Conservation (phyloP, 768 basidiomycete genomes). For the Amanita subjunquillea region DNA sequence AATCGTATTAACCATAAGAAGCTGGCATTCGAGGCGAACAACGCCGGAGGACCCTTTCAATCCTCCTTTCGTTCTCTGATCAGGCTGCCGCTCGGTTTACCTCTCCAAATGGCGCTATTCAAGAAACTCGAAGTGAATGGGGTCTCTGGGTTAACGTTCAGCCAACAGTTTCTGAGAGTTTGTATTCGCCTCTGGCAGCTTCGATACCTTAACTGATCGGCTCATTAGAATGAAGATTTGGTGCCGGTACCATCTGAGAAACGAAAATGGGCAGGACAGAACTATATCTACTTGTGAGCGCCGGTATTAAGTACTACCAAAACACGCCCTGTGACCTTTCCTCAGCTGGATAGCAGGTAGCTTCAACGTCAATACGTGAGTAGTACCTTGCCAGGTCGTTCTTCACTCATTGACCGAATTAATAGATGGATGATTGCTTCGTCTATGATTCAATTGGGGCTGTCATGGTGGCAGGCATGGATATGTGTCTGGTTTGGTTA, state of each 20-base stretch:
- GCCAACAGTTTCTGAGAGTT: conserved; percentile 50
- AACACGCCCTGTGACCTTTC: conserved; percentile 5
- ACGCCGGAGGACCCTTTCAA: not conserved
- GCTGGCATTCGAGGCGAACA: no score
- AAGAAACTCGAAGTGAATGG: conserved; percentile 42
- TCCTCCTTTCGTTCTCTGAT: not conserved
- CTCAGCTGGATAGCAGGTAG: conserved; percentile 70
- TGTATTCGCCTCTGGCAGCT: conserved; percentile 10
- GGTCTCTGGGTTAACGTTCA: conserved; percentile 39
- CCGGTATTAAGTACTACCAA: not conserved
- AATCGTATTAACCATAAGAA: no score
- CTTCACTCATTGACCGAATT: not conserved
- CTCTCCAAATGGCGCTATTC: conserved; percentile 19
- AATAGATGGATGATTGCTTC: conserved; percentile 67
- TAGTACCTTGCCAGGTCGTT: not conserved
- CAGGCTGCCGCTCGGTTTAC: not conserved
- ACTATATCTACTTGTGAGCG: conserved; percentile 59
- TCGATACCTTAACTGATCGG: not conserved
- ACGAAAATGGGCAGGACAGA: conserved; percentile 54
- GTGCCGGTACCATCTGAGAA: conserved; percentile 55
- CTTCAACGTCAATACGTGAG: conserved; percentile 71
- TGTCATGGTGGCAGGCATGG: conserved; percentile 84
- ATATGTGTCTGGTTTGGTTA: conserved; percentile 66
- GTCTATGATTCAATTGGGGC: conserved; percentile 60
- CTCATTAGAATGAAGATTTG: conserved; percentile 50